A percentile compares a stretch with the other conserved stretches of the same genome.
phyloP scores from a whole-genome alignment of 148 eudicot genomes.

The Chenopodium berlandieri region DNA sequence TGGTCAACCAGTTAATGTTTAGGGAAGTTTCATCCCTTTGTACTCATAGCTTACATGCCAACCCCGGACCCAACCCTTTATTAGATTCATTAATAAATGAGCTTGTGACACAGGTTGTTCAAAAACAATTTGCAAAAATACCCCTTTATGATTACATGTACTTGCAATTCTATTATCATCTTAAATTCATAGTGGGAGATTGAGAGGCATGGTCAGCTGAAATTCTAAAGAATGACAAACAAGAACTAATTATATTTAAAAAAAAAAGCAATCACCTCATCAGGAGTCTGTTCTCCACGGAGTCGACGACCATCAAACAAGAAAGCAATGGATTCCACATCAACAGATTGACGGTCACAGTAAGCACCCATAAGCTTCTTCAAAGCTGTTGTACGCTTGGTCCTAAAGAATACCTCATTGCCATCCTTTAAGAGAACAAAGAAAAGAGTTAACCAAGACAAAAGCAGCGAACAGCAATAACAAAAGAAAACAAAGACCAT shows the following conservation, averaged over 20 bases:
- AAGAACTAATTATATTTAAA: background rate
- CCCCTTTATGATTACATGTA: background rate
- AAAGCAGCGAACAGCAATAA: background rate
- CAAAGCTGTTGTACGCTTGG: slow-evolving; percentile 33
- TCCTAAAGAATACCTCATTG: slow-evolving; percentile 37
- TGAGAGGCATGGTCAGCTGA: background rate
- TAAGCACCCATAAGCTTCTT: slow-evolving; percentile 42
- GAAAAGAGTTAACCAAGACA: background rate
- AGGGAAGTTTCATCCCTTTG: background rate
- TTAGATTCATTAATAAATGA: background rate
- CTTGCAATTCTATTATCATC: background rate
- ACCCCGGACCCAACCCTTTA: background rate
- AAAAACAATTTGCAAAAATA: background rate
- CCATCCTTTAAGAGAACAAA: slow-evolving; percentile 27
- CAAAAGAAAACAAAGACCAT: background rate
- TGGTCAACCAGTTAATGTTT: background rate
- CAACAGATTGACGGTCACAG: slow-evolving; percentile 40
- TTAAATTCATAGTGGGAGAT: background rate
- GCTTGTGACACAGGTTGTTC: background rate
- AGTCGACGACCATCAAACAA: slow-evolving; percentile 41
- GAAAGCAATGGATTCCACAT: slow-evolving; percentile 34
- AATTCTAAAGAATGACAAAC: background rate
- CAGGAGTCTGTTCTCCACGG: slow-evolving; percentile 36
- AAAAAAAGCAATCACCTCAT: slow-evolving; percentile 25
- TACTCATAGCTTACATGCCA: background rate